Evolutionary conservation across 2,329 filamentous ascomycete genomes (phyloP), one percentile per base, ranked within the genome.

Genomic region (Paradendryphiella salina): DNA sequence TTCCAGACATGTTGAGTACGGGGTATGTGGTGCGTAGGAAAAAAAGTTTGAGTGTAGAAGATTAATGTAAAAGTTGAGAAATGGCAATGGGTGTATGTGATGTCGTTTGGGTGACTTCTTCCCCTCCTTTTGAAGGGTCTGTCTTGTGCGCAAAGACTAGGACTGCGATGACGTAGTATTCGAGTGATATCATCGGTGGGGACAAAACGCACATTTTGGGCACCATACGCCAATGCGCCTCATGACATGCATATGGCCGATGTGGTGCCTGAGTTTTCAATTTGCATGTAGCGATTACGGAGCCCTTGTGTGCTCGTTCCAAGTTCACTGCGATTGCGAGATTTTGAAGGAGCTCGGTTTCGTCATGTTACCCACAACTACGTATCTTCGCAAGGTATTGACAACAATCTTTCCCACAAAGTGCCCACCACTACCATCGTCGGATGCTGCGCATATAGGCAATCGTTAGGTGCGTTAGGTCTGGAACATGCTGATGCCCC

Each of bases 1-100:
- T 76, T 64, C 76, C 76, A 63, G 76, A 78, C 78, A 82, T 80
- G 61, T 47, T 79, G 61, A 50, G 15, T 40, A 20, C 38, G 44
- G 44, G 43, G 13, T 29, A 17, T 40, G 46, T 47, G 20, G 18
- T 48, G 17, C 28, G 37, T 47, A 40, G 13, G 32, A 15, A 10
- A 17, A 32, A n/a, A 18, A 4, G 3, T 7, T 32, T 11, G 5
- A 6, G n/a, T 39, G 20, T 3, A 26, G 10, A 29, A 33, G 33
- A 33, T 33, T 28, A n/a, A 20, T 42, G 14, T 14, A 33, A 28
- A 34, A 14, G 11, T 26, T 17, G 37, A 38, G 17, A 45, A 18
- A 10, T 46, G 34, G 29, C 23, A 40, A 46, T 46, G 26, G 36
- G 31, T 44, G 35, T 31, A 18, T 32, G 20, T 34, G 9, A 26